Evolutionary conservation across 2,329 filamentous ascomycete species (phyloP).

Genomic region (Trichoderma citrinoviride): DNA sequence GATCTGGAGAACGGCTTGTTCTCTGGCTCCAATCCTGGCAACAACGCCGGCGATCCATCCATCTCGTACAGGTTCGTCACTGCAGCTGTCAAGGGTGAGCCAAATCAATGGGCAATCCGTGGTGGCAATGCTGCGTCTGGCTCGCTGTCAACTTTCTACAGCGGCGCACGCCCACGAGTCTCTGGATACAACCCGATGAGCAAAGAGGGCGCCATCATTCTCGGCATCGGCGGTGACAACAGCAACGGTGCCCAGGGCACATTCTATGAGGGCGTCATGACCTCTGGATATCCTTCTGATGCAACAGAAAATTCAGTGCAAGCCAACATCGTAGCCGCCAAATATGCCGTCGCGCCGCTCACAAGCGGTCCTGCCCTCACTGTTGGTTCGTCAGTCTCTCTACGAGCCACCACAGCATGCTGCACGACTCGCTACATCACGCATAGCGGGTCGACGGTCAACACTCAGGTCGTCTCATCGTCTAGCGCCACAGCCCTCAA

Average conservation of each 20-base stretch:
- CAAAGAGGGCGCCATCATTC: slow-evolving; percentile 8
- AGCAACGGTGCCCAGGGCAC: not conserved
- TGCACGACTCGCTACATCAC: slow-evolving; percentile 3
- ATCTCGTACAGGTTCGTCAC: slow-evolving; percentile 3
- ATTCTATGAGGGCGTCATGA: slow-evolving; percentile 14
- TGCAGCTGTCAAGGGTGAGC: not conserved
- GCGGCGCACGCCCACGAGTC: not conserved
- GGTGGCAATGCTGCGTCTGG: not conserved
- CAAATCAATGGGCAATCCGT: slow-evolving; percentile 8
- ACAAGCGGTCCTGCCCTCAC: not conserved
- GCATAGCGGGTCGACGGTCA: not conserved
- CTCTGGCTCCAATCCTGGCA: not conserved
- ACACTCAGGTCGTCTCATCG: not conserved
- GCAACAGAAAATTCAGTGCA: slow-evolving; percentile 9
- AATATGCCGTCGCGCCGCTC: not conserved
- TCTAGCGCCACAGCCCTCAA: not conserved
- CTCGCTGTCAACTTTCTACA: not conserved
- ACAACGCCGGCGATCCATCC: not conserved
- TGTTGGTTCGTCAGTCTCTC: not conserved
- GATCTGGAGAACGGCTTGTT: slow-evolving; percentile 11
- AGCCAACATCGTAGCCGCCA: slow-evolving; percentile 7
- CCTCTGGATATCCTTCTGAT: slow-evolving; percentile 6
- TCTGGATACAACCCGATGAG: slow-evolving; percentile 4
- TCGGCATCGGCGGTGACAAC: slow-evolving; percentile 2
- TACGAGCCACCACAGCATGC: not conserved